Percentiles rank a stretch among this genome's conserved stretches.
These are phyloP conservation scores for Silene vulgaris DNA, from an alignment of 179 eudicot genomes.

Conservation along the genomic window DNA sequence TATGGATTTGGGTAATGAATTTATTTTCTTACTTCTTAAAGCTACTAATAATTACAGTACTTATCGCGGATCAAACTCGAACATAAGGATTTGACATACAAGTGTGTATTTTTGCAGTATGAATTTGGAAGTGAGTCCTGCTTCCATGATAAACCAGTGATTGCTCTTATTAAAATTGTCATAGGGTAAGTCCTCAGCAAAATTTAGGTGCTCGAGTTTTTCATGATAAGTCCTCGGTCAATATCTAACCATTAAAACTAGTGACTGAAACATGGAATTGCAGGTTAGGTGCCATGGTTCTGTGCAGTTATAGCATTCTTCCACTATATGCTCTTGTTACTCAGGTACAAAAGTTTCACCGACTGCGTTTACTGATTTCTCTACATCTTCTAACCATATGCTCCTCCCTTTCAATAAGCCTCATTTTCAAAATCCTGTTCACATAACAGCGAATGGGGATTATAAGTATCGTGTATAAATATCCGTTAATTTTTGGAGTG, in stretches of 20 bases:
- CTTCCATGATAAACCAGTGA: conserved; percentile 47
- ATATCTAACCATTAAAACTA: neutral
- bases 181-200: conserved; percentile 49
- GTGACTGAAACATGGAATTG: conserved; percentile 14
- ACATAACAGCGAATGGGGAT: neutral
- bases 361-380: neutral
- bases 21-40: conserved; percentile 2
- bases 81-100: neutral
- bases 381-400: no score
- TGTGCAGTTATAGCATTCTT: conserved; percentile 92
- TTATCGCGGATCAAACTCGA: neutral
- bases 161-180: conserved; percentile 37
- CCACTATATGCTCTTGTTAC: conserved; percentile 86
- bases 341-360: conserved; percentile 46
- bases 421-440: no score
- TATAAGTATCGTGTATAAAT: neutral
- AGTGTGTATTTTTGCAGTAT: conserved; percentile 49
- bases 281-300: conserved; percentile 53
- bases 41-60: neutral
- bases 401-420: no score
- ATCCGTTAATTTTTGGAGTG: neutral
- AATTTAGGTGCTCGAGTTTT: neutral
- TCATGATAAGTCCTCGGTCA: neutral
- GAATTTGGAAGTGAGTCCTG: conserved; percentile 60
- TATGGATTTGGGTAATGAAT: conserved; percentile 81